Base-by-base conservation (phyloP, 352 stramenopile species). In the Globisporangium paroecandrum region DNA sequence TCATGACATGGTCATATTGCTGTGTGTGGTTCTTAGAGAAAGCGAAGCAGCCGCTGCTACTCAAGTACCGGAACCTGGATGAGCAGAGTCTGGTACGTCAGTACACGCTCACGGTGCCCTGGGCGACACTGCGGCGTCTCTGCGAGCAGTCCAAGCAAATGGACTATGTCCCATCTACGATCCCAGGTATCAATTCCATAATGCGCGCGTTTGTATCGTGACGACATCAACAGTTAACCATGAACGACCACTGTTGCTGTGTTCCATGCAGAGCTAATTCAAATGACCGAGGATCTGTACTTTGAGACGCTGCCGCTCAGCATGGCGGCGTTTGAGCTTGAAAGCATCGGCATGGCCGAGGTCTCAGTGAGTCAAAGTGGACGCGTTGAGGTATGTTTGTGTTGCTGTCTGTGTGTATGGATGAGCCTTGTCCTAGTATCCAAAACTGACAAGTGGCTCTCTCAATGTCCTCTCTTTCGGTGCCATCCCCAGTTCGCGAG, bases 61-160 rank as follows among this genome's bases (percentile, higher is more conserved):
- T 90, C 25, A 74, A 82, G 55, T 90, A 85, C 68, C 58, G 69
- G 20, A 83, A 76, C 51, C 72, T 70, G 24, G 80, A 87, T 46
- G 61, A 75, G 38, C 57, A 74, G 25, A 76, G 74, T 18, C 56
- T 79, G n/a, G 72, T 89, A 58, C 79, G 76, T 25, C 76, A 73
- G 10, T 90, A 90, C 66, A 88, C 82, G 41, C 71, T 90, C 61
- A 90, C 81, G 3, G 72, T 90, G 43, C 82, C 82, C 1, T 89
- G 80, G 80, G 66, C 58, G 18, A 81, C 77, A 27, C 63, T 89
- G 49, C 66, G 69, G 58, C 75, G 80, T 41, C 62, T 89, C n/a
- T 77, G 76, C 62, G 66, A 79, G 25, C 65, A 87, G 57, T 58
- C 62, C 27, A 76, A 56, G 27, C 59, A 59, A 4, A 32, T 61